A percentile compares a stretch with the other conserved stretches of the same genome.
phyloP scores from a whole-genome alignment of 208 protist genomes.

The Herpetomonas tarakana region DNA sequence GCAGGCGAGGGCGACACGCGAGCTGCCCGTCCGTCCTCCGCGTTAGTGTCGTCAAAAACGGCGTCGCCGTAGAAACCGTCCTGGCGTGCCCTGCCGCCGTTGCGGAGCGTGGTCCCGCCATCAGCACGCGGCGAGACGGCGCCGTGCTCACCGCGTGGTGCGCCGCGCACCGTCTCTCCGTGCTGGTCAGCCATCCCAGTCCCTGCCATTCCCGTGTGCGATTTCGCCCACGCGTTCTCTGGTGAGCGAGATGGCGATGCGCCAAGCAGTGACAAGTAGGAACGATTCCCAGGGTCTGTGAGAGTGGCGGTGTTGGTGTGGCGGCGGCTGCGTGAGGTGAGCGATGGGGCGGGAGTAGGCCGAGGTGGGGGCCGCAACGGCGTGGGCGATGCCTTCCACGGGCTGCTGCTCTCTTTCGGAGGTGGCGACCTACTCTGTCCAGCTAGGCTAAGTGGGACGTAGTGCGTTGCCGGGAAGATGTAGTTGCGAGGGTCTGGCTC shows the following conservation, averaged over 20 bases:
- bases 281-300: neutral
- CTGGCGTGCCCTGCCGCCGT: neutral
- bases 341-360: neutral
- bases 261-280: neutral
- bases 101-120: neutral
- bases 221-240: neutral
- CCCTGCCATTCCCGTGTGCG: neutral
- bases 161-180: no score
- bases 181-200: neutral
- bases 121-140: no score
- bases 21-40: no score
- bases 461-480: conserved; percentile 50
- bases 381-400: neutral
- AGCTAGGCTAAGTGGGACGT: no score
- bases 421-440: no score
- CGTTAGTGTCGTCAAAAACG: neutral
- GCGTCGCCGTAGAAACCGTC: conserved; percentile 1
- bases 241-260: neutral
- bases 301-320: neutral
- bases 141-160: no score
- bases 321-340: no score
- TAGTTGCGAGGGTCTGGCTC: conserved; percentile 78
- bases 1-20: no score
- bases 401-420: neutral
- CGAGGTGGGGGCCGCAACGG: neutral